phyloP scores from a whole-genome alignment of 768 basidiomycete species.

The Fibroporia radiculosa region DNA sequence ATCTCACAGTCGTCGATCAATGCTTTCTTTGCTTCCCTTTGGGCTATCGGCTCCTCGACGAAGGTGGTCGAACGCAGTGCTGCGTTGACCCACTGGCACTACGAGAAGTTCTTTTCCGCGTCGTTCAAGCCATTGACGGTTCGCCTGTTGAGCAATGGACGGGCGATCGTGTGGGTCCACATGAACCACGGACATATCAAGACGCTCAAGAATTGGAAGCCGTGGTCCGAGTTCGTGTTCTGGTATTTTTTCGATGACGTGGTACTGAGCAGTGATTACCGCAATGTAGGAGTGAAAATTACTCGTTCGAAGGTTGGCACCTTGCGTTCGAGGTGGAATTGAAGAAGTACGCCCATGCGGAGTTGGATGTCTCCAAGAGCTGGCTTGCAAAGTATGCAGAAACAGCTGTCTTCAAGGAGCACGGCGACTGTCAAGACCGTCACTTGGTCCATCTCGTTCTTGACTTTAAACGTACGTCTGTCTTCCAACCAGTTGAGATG shows the following conservation, averaged over 20 bases:
- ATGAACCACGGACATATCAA: conserved; percentile 17
- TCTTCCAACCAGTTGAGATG: neutral
- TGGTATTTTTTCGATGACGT: neutral
- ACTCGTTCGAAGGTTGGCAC: conserved; percentile 19
- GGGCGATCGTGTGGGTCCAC: conserved; percentile 19
- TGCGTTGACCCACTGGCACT: conserved; percentile 10
- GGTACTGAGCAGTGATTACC: neutral
- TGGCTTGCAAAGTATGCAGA: conserved; percentile 11
- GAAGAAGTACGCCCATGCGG: conserved; percentile 14
- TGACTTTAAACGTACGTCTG: conserved; percentile 17
- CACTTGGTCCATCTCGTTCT: conserved; percentile 16
- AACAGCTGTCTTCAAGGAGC: conserved; percentile 10
- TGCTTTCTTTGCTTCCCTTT: conserved; percentile 14
- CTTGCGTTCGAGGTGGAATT: conserved; percentile 24
- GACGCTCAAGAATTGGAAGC: conserved; percentile 11
- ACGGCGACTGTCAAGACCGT: conserved; percentile 7
- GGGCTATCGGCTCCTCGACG: conserved; percentile 7
- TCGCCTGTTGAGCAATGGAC: conserved; percentile 17
- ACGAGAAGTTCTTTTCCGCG: conserved; percentile 15
- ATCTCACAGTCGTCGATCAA: conserved; percentile 23
- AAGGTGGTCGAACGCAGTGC: conserved; percentile 7
- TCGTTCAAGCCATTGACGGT: conserved; percentile 17
- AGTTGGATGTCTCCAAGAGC: conserved; percentile 8
- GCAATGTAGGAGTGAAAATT: conserved; percentile 7
- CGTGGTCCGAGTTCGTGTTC: conserved; percentile 8